Base-by-base conservation (phyloP, 2,329 filamentous ascomycete genomes). In the Pseudopithomyces maydicus region DNA sequence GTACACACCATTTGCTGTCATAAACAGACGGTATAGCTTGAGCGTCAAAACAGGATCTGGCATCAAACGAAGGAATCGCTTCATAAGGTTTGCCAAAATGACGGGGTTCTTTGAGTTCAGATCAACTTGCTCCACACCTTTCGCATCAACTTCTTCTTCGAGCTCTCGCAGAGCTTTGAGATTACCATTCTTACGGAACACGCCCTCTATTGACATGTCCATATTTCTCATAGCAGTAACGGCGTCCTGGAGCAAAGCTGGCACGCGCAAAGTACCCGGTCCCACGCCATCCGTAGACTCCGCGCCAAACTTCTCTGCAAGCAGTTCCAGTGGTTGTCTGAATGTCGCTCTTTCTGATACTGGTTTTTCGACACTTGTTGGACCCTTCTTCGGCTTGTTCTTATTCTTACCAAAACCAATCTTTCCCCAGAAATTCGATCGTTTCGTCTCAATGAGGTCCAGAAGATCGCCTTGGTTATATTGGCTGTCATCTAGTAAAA, bases 111-210 rank as follows among this genome's bases (percentile, higher is more conserved):
- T 92, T 62, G 90, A 88, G 69, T 88, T 90, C 68, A 98, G 85
- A 73, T 96, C 92, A 54, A 97, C 88, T 54, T 89, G 86, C 63
- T 96, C 92, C 58, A 90, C 91, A 41, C 92, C 94, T 52, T 92
- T 89, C 43, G 86, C 86, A 74, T 99, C 95, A 62, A 99, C 92
- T 66, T 88, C 83, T 54, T 96, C 91, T 38, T 92, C 89, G 6
- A 96, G 82, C 59, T 97, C 93, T 66, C 90, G 91, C 43, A 97
- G 83, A 65, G 93, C 91, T 76, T 95, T 94, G 79, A 99, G 97
- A 76, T 98, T 99, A 67, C 95, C 95, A 70, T 98, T 99, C 84
- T 99, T 99, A 67, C 95, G 88, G 85, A 99, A 99, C 20, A 99
- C 93, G 68, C 95, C 95, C 77, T 99, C 95, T 1, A 99, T 92